Base-by-base conservation (phyloP, 1,284 basidiomycete species). In the Pseudozyma flocculosa region DNA sequence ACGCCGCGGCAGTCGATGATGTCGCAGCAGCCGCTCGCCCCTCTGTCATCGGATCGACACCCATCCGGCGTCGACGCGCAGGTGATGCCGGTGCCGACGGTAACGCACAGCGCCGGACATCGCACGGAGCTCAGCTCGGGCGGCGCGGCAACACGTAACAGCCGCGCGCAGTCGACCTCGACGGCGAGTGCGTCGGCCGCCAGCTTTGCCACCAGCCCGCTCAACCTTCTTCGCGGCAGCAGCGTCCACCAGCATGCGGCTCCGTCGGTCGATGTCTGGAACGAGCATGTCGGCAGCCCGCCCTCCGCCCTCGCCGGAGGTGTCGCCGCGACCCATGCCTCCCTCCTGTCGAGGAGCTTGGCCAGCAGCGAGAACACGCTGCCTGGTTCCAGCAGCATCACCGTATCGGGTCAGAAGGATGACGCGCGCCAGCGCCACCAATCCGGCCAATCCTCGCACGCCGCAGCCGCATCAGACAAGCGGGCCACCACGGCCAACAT, bases 361-460 rank as follows among this genome's bases (percentile, higher is more conserved):
- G 61, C 67, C 3, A 13, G 11, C 32, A 70, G 65, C 52, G 70
- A 68, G 40, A 50, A 59, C 44, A 70, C 70, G 5, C 52, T 68
- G 18, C 56, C 59, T 42, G 70, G 61, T 15, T 57, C 61, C 7
- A 72, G 68, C 50, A 52, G 54, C 44, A 70, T 60, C 39, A 70
- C 68, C 1, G 47, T 70, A 30, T 49, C 49, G 22, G 32, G 11
- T 4, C 9, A 5, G n/a, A n/a, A n/a, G 32, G 15, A 34, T 13
- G 15, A 17, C 32, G 15, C 32, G 32, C 32, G 32, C 32, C 32
- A 34, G 32, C 32, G 14, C 10, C 32, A 34, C 10, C 32, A 34
- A n/a, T n/a, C n/a, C n/a, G n/a, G n/a, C n/a, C n/a, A n/a, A n/a
- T n/a, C n/a, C n/a, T n/a, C n/a, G n/a, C n/a, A n/a, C n/a, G 32